Percentiles rank a stretch among this genome's conserved stretches.
Evolutionary conservation across 768 basidiomycete species (phyloP).

Genomic region (Lenzites betulinus): DNA sequence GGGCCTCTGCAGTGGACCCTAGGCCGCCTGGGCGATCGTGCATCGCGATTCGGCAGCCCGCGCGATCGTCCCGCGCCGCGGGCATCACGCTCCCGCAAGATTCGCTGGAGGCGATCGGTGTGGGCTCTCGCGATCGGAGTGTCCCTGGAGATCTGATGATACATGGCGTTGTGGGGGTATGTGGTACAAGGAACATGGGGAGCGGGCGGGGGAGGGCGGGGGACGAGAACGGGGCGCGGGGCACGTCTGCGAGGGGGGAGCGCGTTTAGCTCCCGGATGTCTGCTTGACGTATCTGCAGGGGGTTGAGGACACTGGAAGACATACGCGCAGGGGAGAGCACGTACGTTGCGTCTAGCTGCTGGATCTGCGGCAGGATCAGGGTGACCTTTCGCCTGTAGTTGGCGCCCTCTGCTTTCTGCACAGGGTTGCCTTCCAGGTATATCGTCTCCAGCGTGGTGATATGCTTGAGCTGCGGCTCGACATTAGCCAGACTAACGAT

Average conservation of each 20-base stretch:
- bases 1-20: neutral
- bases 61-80: conserved; percentile 12
- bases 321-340: conserved; percentile 30
- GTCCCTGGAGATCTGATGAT: conserved; percentile 21
- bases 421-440: conserved; percentile 97
- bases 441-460: conserved; percentile 74
- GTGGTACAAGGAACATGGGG: conserved; percentile 14
- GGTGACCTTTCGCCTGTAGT: conserved; percentile 88
- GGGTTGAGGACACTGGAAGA: neutral
- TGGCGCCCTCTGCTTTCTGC: conserved; percentile 72
- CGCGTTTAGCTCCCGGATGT: neutral
- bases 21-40: conserved; percentile 6
- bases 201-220: neutral
- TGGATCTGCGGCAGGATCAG: conserved; percentile 84
- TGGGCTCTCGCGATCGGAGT: conserved; percentile 12
- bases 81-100: conserved; percentile 11
- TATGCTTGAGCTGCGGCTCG: conserved; percentile 62
- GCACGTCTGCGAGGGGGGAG: no score
- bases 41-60: conserved; percentile 11
- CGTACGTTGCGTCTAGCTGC: conserved; percentile 96
- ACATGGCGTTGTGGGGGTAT: conserved; percentile 19
- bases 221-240: neutral
- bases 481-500: conserved; percentile 71
- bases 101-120: conserved; percentile 17
- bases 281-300: conserved; percentile 27